phyloP scores from a whole-genome alignment of 2,329 filamentous ascomycete genomes.

The Lasiodiplodia citricola region DNA sequence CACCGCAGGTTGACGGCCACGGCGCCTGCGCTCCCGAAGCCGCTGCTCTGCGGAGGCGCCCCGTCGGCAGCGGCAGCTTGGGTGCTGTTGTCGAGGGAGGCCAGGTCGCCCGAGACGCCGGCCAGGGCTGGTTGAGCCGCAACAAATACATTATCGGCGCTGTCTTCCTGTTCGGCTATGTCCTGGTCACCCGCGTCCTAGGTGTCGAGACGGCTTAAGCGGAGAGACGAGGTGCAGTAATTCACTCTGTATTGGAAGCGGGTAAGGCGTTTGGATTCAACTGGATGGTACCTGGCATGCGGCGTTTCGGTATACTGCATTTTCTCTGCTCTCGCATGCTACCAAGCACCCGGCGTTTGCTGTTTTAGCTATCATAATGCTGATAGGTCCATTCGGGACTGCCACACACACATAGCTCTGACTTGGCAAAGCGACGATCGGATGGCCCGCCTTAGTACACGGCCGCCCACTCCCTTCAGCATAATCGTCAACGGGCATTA shows the following conservation, averaged over 20 bases:
- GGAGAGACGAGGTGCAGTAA: background rate
- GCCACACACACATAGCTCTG: background rate
- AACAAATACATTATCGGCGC: constrained; percentile 79
- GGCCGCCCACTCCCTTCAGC: background rate
- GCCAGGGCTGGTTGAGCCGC: constrained; percentile 78
- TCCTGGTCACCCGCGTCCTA: constrained; percentile 77
- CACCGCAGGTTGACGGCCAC: constrained; percentile 48
- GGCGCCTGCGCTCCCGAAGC: constrained; percentile 66
- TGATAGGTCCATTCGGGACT: background rate
- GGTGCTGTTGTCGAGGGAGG: constrained; percentile 78
- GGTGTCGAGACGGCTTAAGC: constrained; percentile 50
- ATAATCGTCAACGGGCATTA: background rate
- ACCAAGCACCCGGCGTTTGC: constrained; percentile 19
- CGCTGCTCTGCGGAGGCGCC: constrained; percentile 69
- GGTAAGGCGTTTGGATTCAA: background rate
- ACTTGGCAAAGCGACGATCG: background rate
- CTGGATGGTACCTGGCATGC: constrained; percentile 13
- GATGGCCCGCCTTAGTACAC: background rate
- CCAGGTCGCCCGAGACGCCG: constrained; percentile 75
- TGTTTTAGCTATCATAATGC: background rate
- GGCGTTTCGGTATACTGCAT: constrained; percentile 6
- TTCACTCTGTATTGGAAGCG: constrained; percentile 5
- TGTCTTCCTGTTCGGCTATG: constrained; percentile 77
- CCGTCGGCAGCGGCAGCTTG: constrained; percentile 57
- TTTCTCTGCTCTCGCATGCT: constrained; percentile 4